Evolutionary conservation across 768 basidiomycete species (phyloP).

Genomic region (Leucosporidium yakuticum): DNA sequence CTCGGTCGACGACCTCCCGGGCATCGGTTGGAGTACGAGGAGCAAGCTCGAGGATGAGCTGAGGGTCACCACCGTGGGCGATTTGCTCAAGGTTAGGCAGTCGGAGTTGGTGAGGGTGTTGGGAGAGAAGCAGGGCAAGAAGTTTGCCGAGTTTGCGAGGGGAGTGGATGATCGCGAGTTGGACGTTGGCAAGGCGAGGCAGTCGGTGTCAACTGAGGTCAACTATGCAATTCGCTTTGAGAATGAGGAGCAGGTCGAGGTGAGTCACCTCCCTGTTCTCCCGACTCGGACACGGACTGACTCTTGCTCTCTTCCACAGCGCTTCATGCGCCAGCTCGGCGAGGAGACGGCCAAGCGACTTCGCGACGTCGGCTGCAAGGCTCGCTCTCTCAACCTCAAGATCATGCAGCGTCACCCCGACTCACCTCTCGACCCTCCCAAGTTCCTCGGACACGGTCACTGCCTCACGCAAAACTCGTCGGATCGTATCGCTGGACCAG

Average conservation of each 20-base stretch:
- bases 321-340: constrained; percentile 70
- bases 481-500: constrained; percentile 51
- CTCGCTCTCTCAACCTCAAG: constrained; percentile 73
- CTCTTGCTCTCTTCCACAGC: background rate
- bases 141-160: constrained; percentile 70
- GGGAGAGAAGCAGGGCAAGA: constrained; percentile 77
- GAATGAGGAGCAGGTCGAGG: constrained; percentile 69
- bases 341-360: constrained; percentile 69
- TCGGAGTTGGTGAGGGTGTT: constrained; percentile 58
- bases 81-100: constrained; percentile 48
- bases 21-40: constrained; percentile 69
- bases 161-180: constrained; percentile 76
- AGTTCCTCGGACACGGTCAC: constrained; percentile 85
- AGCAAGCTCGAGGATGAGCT: constrained; percentile 61
- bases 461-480: constrained; percentile 80
- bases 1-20: constrained; percentile 73
- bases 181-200: constrained; percentile 76
- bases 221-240: constrained; percentile 96
- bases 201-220: constrained; percentile 89
- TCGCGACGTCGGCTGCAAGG: constrained; percentile 61
- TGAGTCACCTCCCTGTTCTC: constrained; percentile 14
- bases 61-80: constrained; percentile 62
- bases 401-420: constrained; percentile 78
- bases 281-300: background rate
- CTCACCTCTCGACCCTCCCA: constrained; percentile 83